Evolutionary conservation across 2,329 filamentous ascomycete species (phyloP).

Genomic region (Didymella sp.): DNA sequence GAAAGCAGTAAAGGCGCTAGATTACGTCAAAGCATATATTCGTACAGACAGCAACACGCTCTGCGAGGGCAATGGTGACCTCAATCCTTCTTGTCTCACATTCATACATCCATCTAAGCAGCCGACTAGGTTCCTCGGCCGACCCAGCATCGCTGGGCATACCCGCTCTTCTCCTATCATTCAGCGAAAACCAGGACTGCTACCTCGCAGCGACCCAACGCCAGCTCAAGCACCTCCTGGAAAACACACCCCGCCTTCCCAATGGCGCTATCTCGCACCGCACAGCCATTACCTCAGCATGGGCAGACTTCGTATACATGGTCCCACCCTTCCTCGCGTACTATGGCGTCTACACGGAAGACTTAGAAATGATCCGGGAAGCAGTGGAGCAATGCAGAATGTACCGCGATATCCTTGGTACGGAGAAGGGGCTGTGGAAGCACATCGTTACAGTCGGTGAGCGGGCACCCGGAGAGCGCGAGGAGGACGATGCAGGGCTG

Average conservation of each 20-base stretch:
- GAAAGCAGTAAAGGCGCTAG: constrained; percentile 36
- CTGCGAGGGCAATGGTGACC: constrained; percentile 46
- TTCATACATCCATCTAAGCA: not conserved
- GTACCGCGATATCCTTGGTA: constrained; percentile 52
- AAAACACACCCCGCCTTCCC: constrained; percentile 50
- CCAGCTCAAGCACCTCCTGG: constrained; percentile 53
- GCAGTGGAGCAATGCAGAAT: constrained; percentile 52
- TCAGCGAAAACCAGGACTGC: constrained; percentile 28
- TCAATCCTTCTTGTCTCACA: not conserved
- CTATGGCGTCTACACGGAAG: constrained; percentile 49
- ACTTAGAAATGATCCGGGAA: constrained; percentile 46
- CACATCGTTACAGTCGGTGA: constrained; percentile 53
- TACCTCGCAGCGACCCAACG: constrained; percentile 51
- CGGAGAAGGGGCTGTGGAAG: constrained; percentile 50
- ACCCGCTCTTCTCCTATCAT: constrained; percentile 54
- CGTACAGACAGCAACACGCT: constrained; percentile 37
- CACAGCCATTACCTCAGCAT: constrained; percentile 53
- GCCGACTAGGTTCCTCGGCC: constrained; percentile 42
- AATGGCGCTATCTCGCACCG: constrained; percentile 60
- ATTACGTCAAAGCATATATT: constrained; percentile 49
- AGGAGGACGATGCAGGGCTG: constrained; percentile 44
- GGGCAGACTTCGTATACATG: constrained; percentile 61
- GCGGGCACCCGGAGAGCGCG: not conserved
- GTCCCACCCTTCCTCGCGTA: constrained; percentile 59
- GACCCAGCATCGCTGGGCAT: constrained; percentile 58